Conservation (phyloP, 2,329 filamentous ascomycete species). For the Diplodia sapinea region DNA sequence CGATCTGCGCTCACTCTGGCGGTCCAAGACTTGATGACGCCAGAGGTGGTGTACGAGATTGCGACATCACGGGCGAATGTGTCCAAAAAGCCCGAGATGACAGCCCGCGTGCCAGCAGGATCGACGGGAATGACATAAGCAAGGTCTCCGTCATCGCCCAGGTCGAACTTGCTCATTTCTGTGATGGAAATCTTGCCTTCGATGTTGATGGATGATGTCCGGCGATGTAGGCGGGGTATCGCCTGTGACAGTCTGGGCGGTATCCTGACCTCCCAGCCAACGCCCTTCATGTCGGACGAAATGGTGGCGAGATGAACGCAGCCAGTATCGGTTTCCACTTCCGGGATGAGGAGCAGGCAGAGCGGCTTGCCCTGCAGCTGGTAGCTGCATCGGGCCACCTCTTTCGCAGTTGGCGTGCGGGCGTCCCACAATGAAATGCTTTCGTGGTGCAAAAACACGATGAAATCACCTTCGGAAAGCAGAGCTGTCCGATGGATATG, state of each 20-base stretch:
- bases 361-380: slow-evolving; percentile 72
- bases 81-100: slow-evolving; percentile 80
- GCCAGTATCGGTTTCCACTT: slow-evolving; percentile 60
- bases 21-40: slow-evolving; percentile 83
- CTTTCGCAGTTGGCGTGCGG: slow-evolving; percentile 61
- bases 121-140: slow-evolving; percentile 78
- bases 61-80: slow-evolving; percentile 85
- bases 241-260: slow-evolving; percentile 49
- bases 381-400: slow-evolving; percentile 66
- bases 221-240: slow-evolving; percentile 23
- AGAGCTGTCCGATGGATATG: slow-evolving; percentile 83
- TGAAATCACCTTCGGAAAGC: slow-evolving; percentile 75
- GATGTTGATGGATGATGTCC: slow-evolving; percentile 39
- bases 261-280: slow-evolving; percentile 79
- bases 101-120: slow-evolving; percentile 75
- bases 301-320: slow-evolving; percentile 76
- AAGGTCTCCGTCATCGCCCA: slow-evolving; percentile 62
- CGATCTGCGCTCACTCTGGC: slow-evolving; percentile 69
- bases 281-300: slow-evolving; percentile 75
- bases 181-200: slow-evolving; percentile 55
- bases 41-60: slow-evolving; percentile 78
- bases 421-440: slow-evolving; percentile 82
- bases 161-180: slow-evolving; percentile 74
- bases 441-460: slow-evolving; percentile 77
- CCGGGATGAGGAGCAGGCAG: slow-evolving; percentile 78